phyloP scores from a whole-genome alignment of 1,139 yeast species.

The Zygosaccharomyces pseudobailii region DNA sequence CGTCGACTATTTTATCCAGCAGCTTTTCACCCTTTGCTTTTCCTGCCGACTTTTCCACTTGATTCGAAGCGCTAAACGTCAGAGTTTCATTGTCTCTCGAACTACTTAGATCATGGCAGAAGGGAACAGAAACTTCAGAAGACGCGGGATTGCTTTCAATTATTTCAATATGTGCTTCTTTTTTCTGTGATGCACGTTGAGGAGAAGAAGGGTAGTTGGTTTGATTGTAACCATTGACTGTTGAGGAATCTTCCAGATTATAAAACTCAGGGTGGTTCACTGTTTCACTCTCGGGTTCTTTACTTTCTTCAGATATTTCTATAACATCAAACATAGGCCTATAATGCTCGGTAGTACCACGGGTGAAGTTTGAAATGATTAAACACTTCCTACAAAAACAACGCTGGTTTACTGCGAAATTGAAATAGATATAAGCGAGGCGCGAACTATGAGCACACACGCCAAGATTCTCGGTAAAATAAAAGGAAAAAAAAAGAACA shows the following conservation, averaged over 20 bases:
- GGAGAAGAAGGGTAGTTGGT: conserved; percentile 11
- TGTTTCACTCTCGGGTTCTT: background rate
- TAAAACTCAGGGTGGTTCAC: conserved; percentile 7
- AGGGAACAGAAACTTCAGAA: conserved; percentile 8
- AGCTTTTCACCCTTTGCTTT: conserved; percentile 1
- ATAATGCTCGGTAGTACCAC: background rate
- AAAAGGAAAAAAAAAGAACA: background rate
- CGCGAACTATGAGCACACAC: background rate
- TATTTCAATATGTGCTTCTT: conserved; percentile 1
- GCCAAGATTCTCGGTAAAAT: too few relatives aligned
- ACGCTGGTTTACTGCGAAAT: too few relatives aligned
- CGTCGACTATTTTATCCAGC: conserved; percentile 4
- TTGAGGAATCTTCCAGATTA: background rate
- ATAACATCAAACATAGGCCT: conserved; percentile 9
- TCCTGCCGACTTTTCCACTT: background rate
- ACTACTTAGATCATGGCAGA: conserved; percentile 10
- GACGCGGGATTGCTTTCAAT: conserved; percentile 4
- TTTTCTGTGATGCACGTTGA: conserved; percentile 1
- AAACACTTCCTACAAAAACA: too few relatives aligned
- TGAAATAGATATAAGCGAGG: too few relatives aligned
- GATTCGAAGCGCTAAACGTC: background rate
- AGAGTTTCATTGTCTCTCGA: background rate
- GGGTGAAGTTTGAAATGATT: background rate
- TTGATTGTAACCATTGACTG: background rate
- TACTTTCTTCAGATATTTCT: conserved; percentile 8